Percentiles rank a stretch among this genome's conserved stretches.
Conservation (phyloP, 176 grass and related monocot genomes). For the Ampelocalamus luodianensis region DNA sequence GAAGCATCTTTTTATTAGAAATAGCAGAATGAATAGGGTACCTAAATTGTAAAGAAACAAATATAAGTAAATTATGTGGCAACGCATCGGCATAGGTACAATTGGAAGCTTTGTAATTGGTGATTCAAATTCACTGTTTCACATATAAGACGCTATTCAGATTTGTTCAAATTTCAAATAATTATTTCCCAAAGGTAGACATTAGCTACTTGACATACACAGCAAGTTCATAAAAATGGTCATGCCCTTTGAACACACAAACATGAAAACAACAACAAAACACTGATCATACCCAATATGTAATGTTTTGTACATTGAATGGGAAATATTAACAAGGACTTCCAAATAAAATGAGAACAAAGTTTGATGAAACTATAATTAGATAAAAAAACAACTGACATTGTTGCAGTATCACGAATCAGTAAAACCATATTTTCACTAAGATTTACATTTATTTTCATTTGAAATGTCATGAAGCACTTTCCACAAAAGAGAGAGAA, state of each 20-base stretch:
- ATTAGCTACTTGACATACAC: neutral
- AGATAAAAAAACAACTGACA: constrained; percentile 8
- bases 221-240: neutral
- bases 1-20: neutral
- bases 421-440: neutral
- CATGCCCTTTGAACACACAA: neutral
- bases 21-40: neutral
- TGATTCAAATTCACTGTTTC: neutral
- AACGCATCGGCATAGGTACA: neutral
- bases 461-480: neutral
- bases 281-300: neutral
- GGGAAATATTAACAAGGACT: neutral
- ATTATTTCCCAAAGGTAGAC: neutral
- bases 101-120: neutral
- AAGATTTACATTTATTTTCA: neutral
- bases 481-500: neutral
- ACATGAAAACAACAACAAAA: neutral
- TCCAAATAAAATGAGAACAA: constrained; percentile 23
- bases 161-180: constrained; percentile 24
- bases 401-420: neutral
- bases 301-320: neutral
- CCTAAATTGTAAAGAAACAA: neutral
- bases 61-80: neutral
- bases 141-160: neutral
- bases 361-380: neutral